phyloP scores from a whole-genome alignment of 768 basidiomycete genomes.

The Xerocomus spinulosus region DNA sequence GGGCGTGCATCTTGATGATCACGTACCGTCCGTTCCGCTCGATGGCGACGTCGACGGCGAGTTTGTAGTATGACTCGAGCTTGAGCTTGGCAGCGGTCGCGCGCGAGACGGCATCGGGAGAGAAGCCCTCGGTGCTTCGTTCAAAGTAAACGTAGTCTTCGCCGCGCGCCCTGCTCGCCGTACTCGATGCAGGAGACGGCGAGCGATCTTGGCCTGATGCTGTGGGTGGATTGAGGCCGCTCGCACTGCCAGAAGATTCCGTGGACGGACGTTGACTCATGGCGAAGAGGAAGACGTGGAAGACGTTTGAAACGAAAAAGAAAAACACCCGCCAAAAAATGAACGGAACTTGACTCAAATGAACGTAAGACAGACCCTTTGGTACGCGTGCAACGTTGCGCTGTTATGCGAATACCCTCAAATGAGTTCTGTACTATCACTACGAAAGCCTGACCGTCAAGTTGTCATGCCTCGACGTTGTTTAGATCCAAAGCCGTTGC shows the following conservation, averaged over 20 bases:
- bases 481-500: conserved; percentile 32
- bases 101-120: conserved; percentile 81
- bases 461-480: conserved; percentile 11
- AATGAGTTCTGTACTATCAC: not conserved
- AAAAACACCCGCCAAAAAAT: conserved; percentile 12
- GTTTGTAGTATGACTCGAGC: conserved; percentile 96
- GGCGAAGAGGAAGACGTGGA: conserved; percentile 8
- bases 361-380: conserved; percentile 25
- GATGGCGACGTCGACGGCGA: conserved; percentile 94
- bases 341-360: conserved; percentile 11
- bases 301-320: not conserved
- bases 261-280: conserved; percentile 32
- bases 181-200: conserved; percentile 29
- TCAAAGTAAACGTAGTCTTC: conserved; percentile 92
- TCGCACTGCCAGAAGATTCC: conserved; percentile 21
- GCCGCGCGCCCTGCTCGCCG: conserved; percentile 27
- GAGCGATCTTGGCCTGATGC: conserved; percentile 24
- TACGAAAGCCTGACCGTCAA: not conserved
- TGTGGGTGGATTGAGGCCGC: conserved; percentile 15
- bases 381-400: conserved; percentile 4
- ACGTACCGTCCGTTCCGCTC: conserved; percentile 86
- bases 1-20: not conserved
- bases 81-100: conserved; percentile 94
- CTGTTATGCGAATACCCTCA: not conserved
- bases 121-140: conserved; percentile 75